Percentiles rank a stretch among this genome's conserved stretches.
These are phyloP conservation scores for Astraeus odoratus DNA, from an alignment of 768 basidiomycete species.

Conservation along the genomic window DNA sequence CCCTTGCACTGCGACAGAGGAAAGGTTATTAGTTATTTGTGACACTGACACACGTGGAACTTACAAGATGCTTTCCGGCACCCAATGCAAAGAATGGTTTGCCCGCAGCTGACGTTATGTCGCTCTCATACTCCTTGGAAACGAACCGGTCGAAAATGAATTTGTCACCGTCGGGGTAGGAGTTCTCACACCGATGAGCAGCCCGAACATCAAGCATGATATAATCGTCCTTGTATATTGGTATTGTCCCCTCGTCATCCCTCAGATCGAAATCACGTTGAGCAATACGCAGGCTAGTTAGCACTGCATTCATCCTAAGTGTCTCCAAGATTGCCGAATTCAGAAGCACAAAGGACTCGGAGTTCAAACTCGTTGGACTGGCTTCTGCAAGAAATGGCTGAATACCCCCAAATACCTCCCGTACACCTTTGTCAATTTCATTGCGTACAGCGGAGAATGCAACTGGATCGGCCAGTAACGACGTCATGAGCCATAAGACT, in stretches of 20 bases:
- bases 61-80: slow-evolving; percentile 13
- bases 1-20: neutral
- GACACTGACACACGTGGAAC: neutral
- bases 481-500: slow-evolving; percentile 15
- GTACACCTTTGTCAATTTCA: slow-evolving; percentile 34
- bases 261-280: slow-evolving; percentile 12
- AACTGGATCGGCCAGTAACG: slow-evolving; percentile 36
- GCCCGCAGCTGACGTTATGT: slow-evolving; percentile 9
- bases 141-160: slow-evolving; percentile 19
- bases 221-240: slow-evolving; percentile 16
- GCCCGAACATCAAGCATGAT: slow-evolving; percentile 16
- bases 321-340: slow-evolving; percentile 25
- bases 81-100: slow-evolving; percentile 14
- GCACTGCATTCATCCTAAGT: slow-evolving; percentile 14
- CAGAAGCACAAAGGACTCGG: slow-evolving; percentile 13
- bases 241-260: slow-evolving; percentile 6
- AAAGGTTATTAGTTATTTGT: neutral
- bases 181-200: slow-evolving; percentile 12
- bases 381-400: slow-evolving; percentile 8
- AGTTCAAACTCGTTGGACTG: slow-evolving; percentile 11
- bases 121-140: slow-evolving; percentile 6
- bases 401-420: slow-evolving; percentile 7
- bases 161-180: slow-evolving; percentile 8
- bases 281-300: slow-evolving; percentile 14
- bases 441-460: slow-evolving; percentile 38